Evolutionary conservation across 495 filamentous ascomycete species (phyloP), one percentile per base, ranked within the genome.

Genomic region (Penicillium verhagenii): DNA sequence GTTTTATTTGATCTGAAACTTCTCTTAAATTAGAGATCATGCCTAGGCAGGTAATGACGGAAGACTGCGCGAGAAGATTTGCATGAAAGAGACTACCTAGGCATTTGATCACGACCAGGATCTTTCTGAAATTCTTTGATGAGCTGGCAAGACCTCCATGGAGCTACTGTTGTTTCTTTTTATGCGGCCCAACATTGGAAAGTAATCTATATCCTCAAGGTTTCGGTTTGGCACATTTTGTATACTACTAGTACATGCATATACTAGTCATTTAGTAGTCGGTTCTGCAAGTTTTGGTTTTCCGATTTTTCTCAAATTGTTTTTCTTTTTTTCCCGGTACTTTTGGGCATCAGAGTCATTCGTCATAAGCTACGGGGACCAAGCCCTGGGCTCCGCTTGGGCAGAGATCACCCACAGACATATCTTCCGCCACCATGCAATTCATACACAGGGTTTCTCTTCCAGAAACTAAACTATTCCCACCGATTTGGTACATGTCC

Each of bases 381-480:
- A 51, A 29, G 28, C 31, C 53, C 53, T 60, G 39, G 33, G 33
- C 33, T 35, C 55, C 50, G 50, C 50, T 59, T 56, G 56, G 56
- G 56, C 59, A 56, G 56, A 62, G 48, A 62, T 50, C 26, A 57
- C 35, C 54, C 44, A 46, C 47, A 45, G 25, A 29, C 29, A 21
- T 40, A 38, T 47, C 25, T 52, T 24, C 42, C 46, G 28, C 35
- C 54, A 48, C 56, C 51, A 60, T 63, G 55, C 51, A 60, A 31
- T 51, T 33, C 52, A 51, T 54, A 56, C 48, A 40, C 53, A 50
- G 49, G 53, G 56, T 54, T 62, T 53, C 13, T 43, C 43, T 63
- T 64, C 63, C 45, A 56, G 57, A 66, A 66, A 61, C 23, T 37
- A 35, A 37, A 50, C 50, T 28, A 11, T 25, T 61, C 56, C 64